Percentiles rank a stretch among this genome's conserved stretches.
These are phyloP conservation scores for Leccinum obscurum DNA, from an alignment of 768 basidiomycete species.

Conservation along the genomic window DNA sequence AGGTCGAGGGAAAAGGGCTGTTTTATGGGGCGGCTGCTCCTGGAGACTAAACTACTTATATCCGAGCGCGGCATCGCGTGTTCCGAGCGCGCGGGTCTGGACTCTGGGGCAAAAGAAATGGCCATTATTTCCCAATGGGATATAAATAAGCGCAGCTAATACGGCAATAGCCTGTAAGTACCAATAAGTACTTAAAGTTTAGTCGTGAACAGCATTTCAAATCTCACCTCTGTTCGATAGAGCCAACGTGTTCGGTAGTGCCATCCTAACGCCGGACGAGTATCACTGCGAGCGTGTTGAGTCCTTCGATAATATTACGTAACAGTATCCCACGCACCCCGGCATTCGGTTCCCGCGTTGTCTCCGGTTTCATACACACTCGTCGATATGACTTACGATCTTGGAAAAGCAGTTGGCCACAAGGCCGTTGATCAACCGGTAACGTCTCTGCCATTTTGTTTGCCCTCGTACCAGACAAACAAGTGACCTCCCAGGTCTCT, in stretches of 20 bases:
- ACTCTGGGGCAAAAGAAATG: background rate
- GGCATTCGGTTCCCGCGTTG: background rate
- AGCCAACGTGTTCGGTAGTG: background rate
- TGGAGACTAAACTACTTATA: constrained; percentile 6
- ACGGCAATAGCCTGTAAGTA: background rate
- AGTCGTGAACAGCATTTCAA: too few relatives aligned
- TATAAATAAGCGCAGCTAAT: background rate
- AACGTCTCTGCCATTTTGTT: constrained; percentile 19
- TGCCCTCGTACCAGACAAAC: background rate
- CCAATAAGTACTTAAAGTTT: background rate
- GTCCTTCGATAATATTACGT: background rate
- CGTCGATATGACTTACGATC: constrained; percentile 51
- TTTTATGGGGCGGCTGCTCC: background rate
- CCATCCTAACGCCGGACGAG: background rate
- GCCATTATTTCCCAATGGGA: background rate
- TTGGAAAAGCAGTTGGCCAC: constrained; percentile 66
- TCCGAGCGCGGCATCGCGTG: background rate
- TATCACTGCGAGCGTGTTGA: background rate
- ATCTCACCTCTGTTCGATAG: background rate
- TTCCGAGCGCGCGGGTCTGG: background rate
- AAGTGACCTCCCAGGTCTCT: constrained; percentile 48
- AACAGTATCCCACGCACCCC: background rate
- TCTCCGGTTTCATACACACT: background rate
- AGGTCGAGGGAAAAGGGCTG: background rate
- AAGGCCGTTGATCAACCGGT: constrained; percentile 55